Evolutionary conservation across 306 rosid genomes (phyloP).

Genomic region (Luffa acutangula): DNA sequence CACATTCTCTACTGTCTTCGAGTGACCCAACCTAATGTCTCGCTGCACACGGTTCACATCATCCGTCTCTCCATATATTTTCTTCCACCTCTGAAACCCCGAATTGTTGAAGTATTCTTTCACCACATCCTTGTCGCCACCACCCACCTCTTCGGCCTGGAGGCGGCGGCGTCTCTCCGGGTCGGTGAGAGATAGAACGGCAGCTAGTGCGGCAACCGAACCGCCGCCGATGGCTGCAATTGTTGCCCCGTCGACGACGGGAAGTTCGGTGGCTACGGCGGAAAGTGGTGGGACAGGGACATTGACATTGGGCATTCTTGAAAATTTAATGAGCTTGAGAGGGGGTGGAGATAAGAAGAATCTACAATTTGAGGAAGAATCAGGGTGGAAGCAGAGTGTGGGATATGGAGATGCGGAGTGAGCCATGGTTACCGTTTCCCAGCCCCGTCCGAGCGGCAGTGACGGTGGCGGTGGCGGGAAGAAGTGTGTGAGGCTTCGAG

Average conservation of each 20-base stretch:
- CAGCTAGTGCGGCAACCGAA: conserved; percentile 61
- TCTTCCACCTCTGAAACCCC: conserved; percentile 92
- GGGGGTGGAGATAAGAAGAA: conserved; percentile 14
- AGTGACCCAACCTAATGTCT: conserved; percentile 72
- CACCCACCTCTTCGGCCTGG: conserved; percentile 95
- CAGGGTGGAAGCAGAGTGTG: conserved; percentile 15
- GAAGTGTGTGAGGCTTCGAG: not conserved
- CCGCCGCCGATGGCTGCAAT: conserved; percentile 67
- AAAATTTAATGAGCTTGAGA: conserved; percentile 16
- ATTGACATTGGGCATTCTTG: not conserved
- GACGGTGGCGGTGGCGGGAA: not conserved
- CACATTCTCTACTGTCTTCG: conserved; percentile 78
- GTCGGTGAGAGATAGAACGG: conserved; percentile 59
- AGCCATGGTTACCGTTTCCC: conserved; percentile 26
- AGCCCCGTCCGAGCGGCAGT: not conserved
- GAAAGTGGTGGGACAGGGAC: conserved; percentile 40
- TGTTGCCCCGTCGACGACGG: conserved; percentile 50
- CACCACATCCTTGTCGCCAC: conserved; percentile 86
- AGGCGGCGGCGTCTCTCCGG: conserved; percentile 61
- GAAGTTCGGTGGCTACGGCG: conserved; percentile 37
- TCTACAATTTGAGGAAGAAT: conserved; percentile 11
- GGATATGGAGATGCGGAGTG: conserved; percentile 32
- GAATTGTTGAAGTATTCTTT: conserved; percentile 83
- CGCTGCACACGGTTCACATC: conserved; percentile 79
- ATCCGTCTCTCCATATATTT: conserved; percentile 84